Conservation (phyloP, 495 filamentous ascomycete species). For the Lasiosphaeria hispida region DNA sequence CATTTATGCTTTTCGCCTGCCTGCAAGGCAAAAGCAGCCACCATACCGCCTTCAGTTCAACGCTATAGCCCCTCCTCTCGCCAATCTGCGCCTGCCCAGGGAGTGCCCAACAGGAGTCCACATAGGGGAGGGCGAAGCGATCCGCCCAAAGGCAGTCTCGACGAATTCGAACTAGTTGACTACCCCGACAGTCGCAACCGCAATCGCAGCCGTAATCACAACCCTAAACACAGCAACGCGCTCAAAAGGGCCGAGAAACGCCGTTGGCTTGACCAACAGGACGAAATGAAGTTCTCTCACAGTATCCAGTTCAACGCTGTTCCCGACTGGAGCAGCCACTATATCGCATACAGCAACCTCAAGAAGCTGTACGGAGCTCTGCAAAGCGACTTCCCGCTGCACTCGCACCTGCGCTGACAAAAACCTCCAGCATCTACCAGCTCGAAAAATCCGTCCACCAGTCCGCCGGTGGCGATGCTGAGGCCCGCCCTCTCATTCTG, state of each 20-base stretch:
- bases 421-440: conserved; percentile 73
- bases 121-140: conserved; percentile 44
- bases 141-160: conserved; percentile 5
- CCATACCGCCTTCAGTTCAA: conserved; percentile 35
- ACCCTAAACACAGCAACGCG: conserved; percentile 10
- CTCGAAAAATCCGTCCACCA: conserved; percentile 77
- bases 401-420: conserved; percentile 4
- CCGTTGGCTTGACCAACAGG: conserved; percentile 56
- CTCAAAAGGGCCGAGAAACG: conserved; percentile 49
- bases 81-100: conserved; percentile 24
- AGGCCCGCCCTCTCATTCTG: conserved; percentile 79
- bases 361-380: conserved; percentile 81
- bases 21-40: conserved; percentile 28
- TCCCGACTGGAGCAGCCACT: conserved; percentile 96
- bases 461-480: conserved; percentile 59
- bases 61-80: conserved; percentile 40
- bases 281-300: conserved; percentile 99
- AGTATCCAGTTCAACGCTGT: conserved; percentile 99
- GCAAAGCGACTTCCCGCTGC: background rate
- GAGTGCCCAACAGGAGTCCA: conserved; percentile 19
- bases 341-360: conserved; percentile 96
- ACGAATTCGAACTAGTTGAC: conserved; percentile 40
- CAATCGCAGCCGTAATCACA: conserved; percentile 8
- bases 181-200: conserved; percentile 20
- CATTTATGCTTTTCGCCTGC: background rate